A percentile compares a stretch with the other conserved stretches of the same genome.
Evolutionary conservation across 225 moss, liverwort and hornwort species (phyloP).

Genomic region (Polytrichum commune): DNA sequence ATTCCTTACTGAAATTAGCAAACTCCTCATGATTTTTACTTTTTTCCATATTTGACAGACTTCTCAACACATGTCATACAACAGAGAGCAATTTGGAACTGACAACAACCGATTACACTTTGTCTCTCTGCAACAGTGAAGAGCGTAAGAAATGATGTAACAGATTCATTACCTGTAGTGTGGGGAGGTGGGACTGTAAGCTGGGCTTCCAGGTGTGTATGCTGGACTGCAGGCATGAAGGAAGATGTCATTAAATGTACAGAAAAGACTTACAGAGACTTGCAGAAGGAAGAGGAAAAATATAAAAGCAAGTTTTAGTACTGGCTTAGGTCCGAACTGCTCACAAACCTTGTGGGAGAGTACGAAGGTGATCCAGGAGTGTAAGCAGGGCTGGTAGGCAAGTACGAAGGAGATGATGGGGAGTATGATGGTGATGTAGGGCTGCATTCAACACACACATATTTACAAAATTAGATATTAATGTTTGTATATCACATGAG

Average conservation of each 20-base stretch:
- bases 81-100: no score
- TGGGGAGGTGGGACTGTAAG: slow-evolving; percentile 93
- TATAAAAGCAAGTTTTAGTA: no score
- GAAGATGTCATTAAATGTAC: background rate
- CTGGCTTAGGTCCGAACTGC: background rate
- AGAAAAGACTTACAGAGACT: background rate
- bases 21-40: no score
- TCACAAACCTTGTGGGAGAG: slow-evolving; percentile 79
- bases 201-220: slow-evolving; percentile 83
- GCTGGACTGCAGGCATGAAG: slow-evolving; percentile 65
- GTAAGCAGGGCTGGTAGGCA: slow-evolving; percentile 74
- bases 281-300: no score
- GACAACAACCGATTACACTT: no score
- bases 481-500: background rate
- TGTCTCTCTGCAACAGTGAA: background rate
- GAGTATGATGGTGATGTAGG: slow-evolving; percentile 97
- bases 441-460: slow-evolving; percentile 37
- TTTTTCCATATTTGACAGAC: no score
- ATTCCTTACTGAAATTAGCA: no score
- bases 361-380: slow-evolving; percentile 80
- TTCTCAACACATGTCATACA: no score
- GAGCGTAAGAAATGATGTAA: no score
- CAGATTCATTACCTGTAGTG: slow-evolving; percentile 70
- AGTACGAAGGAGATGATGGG: slow-evolving; percentile 88
- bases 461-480: background rate